Conservation (phyloP, 768 basidiomycete species). For the Pisolithus marmoratus region DNA sequence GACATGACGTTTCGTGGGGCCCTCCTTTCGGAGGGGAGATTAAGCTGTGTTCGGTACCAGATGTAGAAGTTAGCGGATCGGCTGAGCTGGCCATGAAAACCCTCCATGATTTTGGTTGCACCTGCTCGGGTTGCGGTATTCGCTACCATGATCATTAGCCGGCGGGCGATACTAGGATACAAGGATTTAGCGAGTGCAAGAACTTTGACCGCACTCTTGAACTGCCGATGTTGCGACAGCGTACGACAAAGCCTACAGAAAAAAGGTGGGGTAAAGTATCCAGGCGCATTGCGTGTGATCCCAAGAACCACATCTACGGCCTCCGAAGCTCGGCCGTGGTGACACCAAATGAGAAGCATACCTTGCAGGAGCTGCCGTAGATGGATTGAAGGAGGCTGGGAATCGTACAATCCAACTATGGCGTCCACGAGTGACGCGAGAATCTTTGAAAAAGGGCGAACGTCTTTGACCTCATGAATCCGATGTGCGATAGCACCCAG, state of each 20-base stretch:
- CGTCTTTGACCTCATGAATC: slow-evolving; percentile 30
- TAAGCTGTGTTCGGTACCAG: neutral
- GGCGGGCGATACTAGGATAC: slow-evolving; percentile 11
- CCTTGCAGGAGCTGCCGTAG: slow-evolving; percentile 41
- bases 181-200: slow-evolving; percentile 14
- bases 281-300: slow-evolving; percentile 29
- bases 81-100: neutral
- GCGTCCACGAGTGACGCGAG: slow-evolving; percentile 30
- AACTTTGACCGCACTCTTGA: slow-evolving; percentile 29
- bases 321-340: slow-evolving; percentile 29
- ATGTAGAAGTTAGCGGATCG: neutral
- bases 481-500: slow-evolving; percentile 33
- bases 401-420: slow-evolving; percentile 33
- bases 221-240: slow-evolving; percentile 38
- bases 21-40: neutral
- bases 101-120: slow-evolving; percentile 5
- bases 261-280: slow-evolving; percentile 36
- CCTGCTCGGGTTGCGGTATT: slow-evolving; percentile 6
- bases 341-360: slow-evolving; percentile 36
- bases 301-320: slow-evolving; percentile 37
- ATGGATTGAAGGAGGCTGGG: slow-evolving; percentile 31
- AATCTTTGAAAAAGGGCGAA: slow-evolving; percentile 23
- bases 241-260: slow-evolving; percentile 32
- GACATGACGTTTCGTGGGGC: slow-evolving; percentile 5
- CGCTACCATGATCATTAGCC: slow-evolving; percentile 3